Base-by-base conservation (phyloP, 2,329 filamentous ascomycete species). In the Pseudogymnoascus sp. region DNA sequence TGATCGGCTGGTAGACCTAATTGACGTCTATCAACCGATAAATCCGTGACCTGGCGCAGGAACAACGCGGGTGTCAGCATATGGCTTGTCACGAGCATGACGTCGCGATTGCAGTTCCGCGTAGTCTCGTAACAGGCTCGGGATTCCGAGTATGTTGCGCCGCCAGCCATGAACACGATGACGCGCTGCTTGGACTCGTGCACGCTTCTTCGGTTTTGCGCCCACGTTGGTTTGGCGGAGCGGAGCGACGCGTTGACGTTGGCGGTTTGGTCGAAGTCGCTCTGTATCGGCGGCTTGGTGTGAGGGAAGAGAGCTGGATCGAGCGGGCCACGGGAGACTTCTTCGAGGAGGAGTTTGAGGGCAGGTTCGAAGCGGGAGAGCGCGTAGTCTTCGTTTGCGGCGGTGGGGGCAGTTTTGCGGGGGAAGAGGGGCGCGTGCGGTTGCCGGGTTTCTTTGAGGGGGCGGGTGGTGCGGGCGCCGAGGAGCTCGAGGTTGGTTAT, bases 211-310 rank as follows among this genome's bases (percentile, higher is more conserved):
- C 91, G 87, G 9, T 90, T 88, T 62, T 91, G 90, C 1, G 95
- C 95, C 95, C 95, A 99, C 44, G 93, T 96, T 1, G 93, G 95
- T 71, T 96, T 96, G 15, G 92, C 92, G 9, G 91, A 90, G 64
- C 95, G 89, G 23, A 99, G 82, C 13, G 93, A 97, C 11, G 89
- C 85, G 68, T 90, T 81, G 1, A 79, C 76, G 36, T 78, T 83
- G 26, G 83, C 79, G 5, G 80, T 78, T 50, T 84, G 71, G 65
- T 87, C 84, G 64, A 84, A 82, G 66, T 84, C 83, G 68, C 88
- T 78, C 44, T 80, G 86, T 42, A 86, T 76, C 5, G 88, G 87
- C 4, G 88, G 87, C 65, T 89, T 87, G 64, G 88, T 85, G 66
- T 88, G 91, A 1, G 90, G 90, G 68, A 93, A 93, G 1, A 80